Evolutionary conservation across 2,329 filamentous ascomycete genomes (phyloP).

Genomic region (Colletotrichum musae): DNA sequence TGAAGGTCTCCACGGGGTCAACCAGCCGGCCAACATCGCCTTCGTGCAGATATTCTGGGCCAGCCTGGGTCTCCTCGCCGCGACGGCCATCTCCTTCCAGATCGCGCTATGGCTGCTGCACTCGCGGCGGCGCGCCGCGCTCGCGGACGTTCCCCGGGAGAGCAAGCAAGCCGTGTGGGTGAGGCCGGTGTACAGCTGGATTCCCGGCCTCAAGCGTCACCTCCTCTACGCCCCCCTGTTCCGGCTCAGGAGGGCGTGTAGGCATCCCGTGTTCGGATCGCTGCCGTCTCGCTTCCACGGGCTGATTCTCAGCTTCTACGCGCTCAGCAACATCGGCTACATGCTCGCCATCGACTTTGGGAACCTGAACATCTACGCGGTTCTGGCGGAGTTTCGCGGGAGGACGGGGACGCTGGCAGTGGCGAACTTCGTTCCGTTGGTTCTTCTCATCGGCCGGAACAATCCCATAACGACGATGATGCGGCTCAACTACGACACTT

Average conservation of each 20-base stretch:
- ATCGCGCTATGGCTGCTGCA: not conserved
- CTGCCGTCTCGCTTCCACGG: conserved; percentile 44
- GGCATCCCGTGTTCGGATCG: not conserved
- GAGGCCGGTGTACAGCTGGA: not conserved
- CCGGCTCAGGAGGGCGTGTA: not conserved
- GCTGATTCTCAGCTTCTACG: conserved; percentile 46
- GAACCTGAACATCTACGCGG: conserved; percentile 38
- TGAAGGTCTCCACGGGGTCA: conserved; percentile 20
- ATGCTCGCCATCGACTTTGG: conserved; percentile 48
- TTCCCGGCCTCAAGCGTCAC: not conserved
- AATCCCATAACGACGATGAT: conserved; percentile 58
- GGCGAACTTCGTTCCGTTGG: conserved; percentile 58
- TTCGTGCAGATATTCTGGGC: conserved; percentile 19
- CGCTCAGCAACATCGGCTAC: conserved; percentile 48
- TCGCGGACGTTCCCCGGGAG: not conserved
- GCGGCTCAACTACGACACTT: conserved; percentile 58
- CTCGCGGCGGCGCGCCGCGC: not conserved
- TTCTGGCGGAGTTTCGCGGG: conserved; percentile 51
- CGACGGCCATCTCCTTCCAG: conserved; percentile 1
- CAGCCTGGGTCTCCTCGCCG: conserved; percentile 11
- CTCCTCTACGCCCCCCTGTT: not conserved
- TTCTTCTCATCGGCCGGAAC: conserved; percentile 57
- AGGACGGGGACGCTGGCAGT: conserved; percentile 57
- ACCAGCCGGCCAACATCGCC: conserved; percentile 19
- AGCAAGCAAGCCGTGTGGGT: not conserved